Evolutionary conservation across 768 basidiomycete genomes (phyloP), one percentile per base, ranked within the genome.

Genomic region (Panaeolus papilionaceus): DNA sequence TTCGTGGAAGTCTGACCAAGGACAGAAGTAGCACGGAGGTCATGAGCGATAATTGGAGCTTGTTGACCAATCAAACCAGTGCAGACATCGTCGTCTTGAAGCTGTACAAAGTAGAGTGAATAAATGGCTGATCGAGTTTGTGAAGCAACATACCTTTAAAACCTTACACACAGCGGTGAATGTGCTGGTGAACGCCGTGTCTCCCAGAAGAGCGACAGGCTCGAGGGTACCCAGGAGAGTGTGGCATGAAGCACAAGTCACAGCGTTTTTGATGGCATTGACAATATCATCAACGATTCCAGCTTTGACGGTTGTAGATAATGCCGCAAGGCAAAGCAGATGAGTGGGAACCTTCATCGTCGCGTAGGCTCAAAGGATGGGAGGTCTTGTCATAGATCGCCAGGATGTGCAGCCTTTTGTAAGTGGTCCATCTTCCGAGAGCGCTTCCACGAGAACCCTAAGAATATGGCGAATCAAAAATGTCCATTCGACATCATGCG

Each of bases 11-110:
- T 85, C 66, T 81, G 79, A 2, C 84, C 83, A 14, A 79, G 72
- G 9, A 82, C 73, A 10, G 80, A 79, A 65, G 88, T 88, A 2
- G 75, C 75, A 10, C 88, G 84, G 38, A 90, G 74, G 65, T 82
- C 84, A 67, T 88, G 85, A 0, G 88, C 87, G 49, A 90, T 74
- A 66, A 89, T 85, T 3, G 88, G 88, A 2, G 82, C 88, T 74
- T 88, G 85, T 54, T 83, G 76, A 4, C 68, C 74, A 61, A 89
- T 72, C 2, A 82, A 75, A 33, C 89, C 88, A 63, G 79, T 76
- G 72, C 89, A 90, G 18, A 90, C 87, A 71, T 90, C 88, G 7
- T 78, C 76, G 72, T 88, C 88, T 71, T 84, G 81, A 5, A 84
- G 75, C 87, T 87, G 65, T 45, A 45, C 23, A 38, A n/a, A 28